Evolutionary conservation across 1,284 basidiomycete species (phyloP).

Genomic region (Phylloporus sp.): DNA sequence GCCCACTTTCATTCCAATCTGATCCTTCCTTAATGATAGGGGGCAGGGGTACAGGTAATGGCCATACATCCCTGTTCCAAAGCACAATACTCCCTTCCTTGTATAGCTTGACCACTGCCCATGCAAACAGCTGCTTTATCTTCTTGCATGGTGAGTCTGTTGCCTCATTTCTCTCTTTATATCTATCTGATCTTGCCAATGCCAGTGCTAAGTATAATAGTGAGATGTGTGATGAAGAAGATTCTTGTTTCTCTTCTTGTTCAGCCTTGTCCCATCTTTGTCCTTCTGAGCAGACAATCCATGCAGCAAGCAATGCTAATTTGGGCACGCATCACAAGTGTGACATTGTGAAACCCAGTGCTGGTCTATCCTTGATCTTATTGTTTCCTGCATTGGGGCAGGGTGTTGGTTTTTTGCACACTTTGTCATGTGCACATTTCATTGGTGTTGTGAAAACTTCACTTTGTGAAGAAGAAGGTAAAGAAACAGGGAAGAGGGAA

Average conservation of each 20-base stretch:
- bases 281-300: conserved; percentile 61
- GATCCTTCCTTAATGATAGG: not conserved
- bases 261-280: conserved; percentile 53
- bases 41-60: conserved; percentile 10
- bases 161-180: not conserved
- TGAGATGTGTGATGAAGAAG: not conserved
- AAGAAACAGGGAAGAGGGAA: conserved; percentile 1
- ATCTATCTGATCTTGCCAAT: not conserved
- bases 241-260: conserved; percentile 28
- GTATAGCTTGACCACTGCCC: conserved; percentile 62
- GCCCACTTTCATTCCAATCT: conserved; percentile 21
- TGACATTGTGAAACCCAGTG: conserved; percentile 66
- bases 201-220: conserved; percentile 4
- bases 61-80: conserved; percentile 60
- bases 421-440: conserved; percentile 17
- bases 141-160: conserved; percentile 38
- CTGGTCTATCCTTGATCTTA: conserved; percentile 17
- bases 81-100: conserved; percentile 69
- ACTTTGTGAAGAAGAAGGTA: conserved; percentile 6
- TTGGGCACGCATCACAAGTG: conserved; percentile 76
- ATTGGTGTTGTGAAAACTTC: conserved; percentile 24
- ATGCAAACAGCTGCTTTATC: conserved; percentile 66
- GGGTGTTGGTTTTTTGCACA: conserved; percentile 13
- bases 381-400: not conserved
- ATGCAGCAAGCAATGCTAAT: conserved; percentile 59